Base-by-base conservation (phyloP, 345 rosid genomes). In the Citrus sp. region DNA sequence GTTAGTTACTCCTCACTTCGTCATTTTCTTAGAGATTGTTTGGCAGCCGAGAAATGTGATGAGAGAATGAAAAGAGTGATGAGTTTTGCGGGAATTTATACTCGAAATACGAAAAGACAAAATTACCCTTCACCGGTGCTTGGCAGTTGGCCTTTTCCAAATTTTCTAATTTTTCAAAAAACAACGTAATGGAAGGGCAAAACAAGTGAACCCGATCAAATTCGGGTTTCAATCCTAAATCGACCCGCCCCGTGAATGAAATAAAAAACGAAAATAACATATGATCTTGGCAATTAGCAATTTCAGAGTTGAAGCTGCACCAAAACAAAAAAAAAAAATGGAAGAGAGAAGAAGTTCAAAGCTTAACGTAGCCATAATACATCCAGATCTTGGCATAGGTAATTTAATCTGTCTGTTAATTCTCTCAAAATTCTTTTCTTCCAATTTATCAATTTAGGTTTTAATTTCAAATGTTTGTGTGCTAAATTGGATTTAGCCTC, bases 381-480 rank as follows among this genome's bases (percentile, higher is more conserved):
- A 94, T 70, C 98, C 97, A 21, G 97, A 94, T 89, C 97, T 92
- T 75, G 97, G 97, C 14, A 90, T 92, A 69, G 96, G 98, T 92
- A 82, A 79, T n/a, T 40, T 27, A 49, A 3, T 80, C 35, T 8
- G 32, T 56, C 21, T n/a, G 16, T 27, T 16, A 25, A 25, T 27
- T 69, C n/a, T 42, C 25, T 42, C 49, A 32, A 46, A 46, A 8
- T 38, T 42, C 2, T 24, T 64, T 18, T 32, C 28, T 21, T 22
- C 5, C 34, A 8, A 32, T 32, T 34, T 65, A 6, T 65, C 37
- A 65, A 65, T 65, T 65, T 34, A 35, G 14, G 9, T 64, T 8
- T 10, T 68, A 24, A 24, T 40, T 42, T 51, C 34, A 38, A 42
- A 42, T 24, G 56, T 1, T 42, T 68, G 10, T 46, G n/a, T 68